A percentile compares a stretch with the other conserved stretches of the same genome.
Conservation (phyloP, 1,139 yeast species). For the Taphrina sp. region DNA sequence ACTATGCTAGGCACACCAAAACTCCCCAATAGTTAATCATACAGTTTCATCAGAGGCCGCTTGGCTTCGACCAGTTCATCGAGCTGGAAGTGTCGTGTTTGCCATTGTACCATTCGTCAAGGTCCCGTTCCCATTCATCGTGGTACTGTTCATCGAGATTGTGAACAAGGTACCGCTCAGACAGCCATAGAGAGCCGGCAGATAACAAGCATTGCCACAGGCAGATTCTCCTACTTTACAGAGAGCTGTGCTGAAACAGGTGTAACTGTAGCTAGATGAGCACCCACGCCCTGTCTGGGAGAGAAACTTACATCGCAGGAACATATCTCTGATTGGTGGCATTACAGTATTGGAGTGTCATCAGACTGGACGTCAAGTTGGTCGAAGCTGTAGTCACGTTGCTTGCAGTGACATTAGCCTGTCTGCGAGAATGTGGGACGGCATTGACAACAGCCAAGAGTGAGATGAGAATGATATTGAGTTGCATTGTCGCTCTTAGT, state of each 20-base stretch:
- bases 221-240: constrained; percentile 2
- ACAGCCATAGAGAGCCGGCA: constrained; percentile 11
- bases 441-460: background rate
- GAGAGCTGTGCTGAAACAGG: constrained; percentile 11
- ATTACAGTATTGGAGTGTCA: constrained; percentile 15
- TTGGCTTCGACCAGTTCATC: no score
- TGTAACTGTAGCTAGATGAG: constrained; percentile 11
- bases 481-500: background rate
- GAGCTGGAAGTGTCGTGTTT: no score
- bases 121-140: no score
- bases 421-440: background rate
- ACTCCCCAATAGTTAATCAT: no score
- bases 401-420: constrained; percentile 1
- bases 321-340: constrained; percentile 10
- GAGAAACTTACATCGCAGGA: constrained; percentile 7
- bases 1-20: no score
- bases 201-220: constrained; percentile 16
- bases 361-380: background rate
- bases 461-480: background rate
- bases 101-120: no score
- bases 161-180: background rate
- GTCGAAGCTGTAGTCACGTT: background rate
- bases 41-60: no score
- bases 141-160: constrained; percentile 8
- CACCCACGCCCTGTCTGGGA: no score